Conservation (phyloP, 1,139 yeast species). For the Lodderomyces jiufengensis region DNA sequence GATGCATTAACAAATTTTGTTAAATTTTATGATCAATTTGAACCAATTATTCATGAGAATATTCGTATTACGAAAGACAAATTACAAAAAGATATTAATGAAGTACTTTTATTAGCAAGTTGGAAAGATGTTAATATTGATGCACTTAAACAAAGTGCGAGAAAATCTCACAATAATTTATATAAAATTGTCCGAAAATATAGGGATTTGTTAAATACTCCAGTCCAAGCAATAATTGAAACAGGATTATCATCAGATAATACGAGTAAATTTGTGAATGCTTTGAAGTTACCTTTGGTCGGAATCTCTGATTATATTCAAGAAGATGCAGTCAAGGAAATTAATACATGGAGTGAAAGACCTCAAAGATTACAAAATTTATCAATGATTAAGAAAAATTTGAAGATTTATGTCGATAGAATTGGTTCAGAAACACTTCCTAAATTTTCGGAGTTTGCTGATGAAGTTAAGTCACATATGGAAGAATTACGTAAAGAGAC, state of each 20-base stretch:
- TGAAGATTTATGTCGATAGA: slow-evolving; percentile 45
- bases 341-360: slow-evolving; percentile 51
- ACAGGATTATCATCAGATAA: slow-evolving; percentile 42
- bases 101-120: slow-evolving; percentile 83
- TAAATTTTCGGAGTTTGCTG: slow-evolving; percentile 49
- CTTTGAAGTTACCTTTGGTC: slow-evolving; percentile 8
- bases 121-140: slow-evolving; percentile 97
- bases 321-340: slow-evolving; percentile 17
- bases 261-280: background rate
- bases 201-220: slow-evolving; percentile 56
- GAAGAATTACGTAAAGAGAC: slow-evolving; percentile 70
- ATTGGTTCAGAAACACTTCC: slow-evolving; percentile 35
- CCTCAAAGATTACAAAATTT: slow-evolving; percentile 54
- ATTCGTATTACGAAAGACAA: slow-evolving; percentile 45
- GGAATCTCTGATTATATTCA: slow-evolving; percentile 16
- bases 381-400: slow-evolving; percentile 48
- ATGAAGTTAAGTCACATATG: slow-evolving; percentile 53
- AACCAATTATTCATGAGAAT: slow-evolving; percentile 41
- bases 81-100: slow-evolving; percentile 76
- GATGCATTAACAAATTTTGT: slow-evolving; percentile 60
- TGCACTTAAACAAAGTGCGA: slow-evolving; percentile 90
- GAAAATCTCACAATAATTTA: slow-evolving; percentile 77
- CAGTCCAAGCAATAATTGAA: slow-evolving; percentile 58
- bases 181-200: slow-evolving; percentile 84
- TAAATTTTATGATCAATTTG: slow-evolving; percentile 65